phyloP scores from a whole-genome alignment of 768 basidiomycete genomes.

The Rhizopogon sp. region DNA sequence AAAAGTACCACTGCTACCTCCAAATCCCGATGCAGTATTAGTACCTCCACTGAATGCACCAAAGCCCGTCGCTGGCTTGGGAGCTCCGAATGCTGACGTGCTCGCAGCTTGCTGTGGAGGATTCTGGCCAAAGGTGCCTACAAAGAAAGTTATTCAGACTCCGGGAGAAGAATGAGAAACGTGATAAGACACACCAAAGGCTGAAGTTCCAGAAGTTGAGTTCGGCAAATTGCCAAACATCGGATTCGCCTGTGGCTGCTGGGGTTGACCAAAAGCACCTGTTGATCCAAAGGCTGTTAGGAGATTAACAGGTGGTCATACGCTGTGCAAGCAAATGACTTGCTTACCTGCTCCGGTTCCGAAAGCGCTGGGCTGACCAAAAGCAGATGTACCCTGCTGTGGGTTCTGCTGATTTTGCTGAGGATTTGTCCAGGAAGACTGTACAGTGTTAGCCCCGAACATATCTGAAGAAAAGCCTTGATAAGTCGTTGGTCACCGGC shows the following conservation, averaged over 20 bases:
- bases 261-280: conserved; percentile 55
- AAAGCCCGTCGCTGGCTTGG: conserved; percentile 72
- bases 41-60: conserved; percentile 53
- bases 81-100: conserved; percentile 51
- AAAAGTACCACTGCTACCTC: conserved; percentile 38
- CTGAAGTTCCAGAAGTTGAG: conserved; percentile 26
- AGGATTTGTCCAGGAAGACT: conserved; percentile 65
- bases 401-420: conserved; percentile 63
- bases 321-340: conserved; percentile 21
- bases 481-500: conserved; percentile 20
- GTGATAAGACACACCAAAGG: conserved; percentile 29
- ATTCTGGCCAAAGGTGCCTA: conserved; percentile 39
- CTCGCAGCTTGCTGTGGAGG: conserved; percentile 31
- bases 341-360: conserved; percentile 46
- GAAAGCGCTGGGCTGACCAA: conserved; percentile 69
- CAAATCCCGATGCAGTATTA: conserved; percentile 37
- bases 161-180: conserved; percentile 3
- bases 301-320: conserved; percentile 18
- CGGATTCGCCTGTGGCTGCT: conserved; percentile 66
- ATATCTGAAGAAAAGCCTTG: conserved; percentile 33
- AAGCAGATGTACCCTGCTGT: conserved; percentile 48
- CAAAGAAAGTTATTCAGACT: conserved; percentile 2
- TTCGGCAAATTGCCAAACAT: conserved; percentile 69
- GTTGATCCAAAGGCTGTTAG: conserved; percentile 49
- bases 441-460: conserved; percentile 51